Percentiles rank a stretch among this genome's conserved stretches.
Conservation (phyloP, 257 asterid genomes). For the Penstemon eatonii region DNA sequence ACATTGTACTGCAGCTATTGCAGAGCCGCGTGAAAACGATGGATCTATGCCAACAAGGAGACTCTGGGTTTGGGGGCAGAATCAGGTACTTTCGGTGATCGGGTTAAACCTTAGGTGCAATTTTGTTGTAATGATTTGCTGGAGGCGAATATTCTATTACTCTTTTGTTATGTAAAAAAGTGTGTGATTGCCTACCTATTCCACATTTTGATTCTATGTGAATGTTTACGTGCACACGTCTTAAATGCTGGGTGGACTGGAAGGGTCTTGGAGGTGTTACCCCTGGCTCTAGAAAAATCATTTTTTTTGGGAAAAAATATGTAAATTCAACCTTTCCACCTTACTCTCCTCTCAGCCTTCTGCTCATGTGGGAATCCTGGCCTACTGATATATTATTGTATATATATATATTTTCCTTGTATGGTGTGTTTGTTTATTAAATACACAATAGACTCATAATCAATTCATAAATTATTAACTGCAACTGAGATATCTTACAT, state of each 20-base stretch:
- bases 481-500: background rate
- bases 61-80: constrained; percentile 99
- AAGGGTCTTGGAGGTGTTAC: background rate
- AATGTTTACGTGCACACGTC: background rate
- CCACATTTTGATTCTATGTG: constrained; percentile 4
- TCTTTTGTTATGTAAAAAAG: too few relatives aligned
- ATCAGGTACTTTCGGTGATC: constrained; percentile 56
- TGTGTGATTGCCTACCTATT: too few relatives aligned
- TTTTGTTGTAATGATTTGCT: too few relatives aligned
- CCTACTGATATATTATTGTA: background rate
- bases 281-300: background rate
- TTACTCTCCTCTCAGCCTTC: background rate
- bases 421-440: background rate
- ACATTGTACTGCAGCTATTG: constrained; percentile 89
- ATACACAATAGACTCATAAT: background rate
- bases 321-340: background rate
- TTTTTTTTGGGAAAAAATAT: background rate
- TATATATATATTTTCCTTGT: background rate
- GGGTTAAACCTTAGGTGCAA: background rate
- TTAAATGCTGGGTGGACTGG: constrained; percentile 1
- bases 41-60: constrained; percentile 71
- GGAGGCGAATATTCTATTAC: too few relatives aligned
- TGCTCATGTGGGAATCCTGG: background rate
- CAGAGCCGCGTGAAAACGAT: constrained; percentile 83
- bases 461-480: too few relatives aligned